phyloP scores from a whole-genome alignment of 106 monocot genomes.

The Platanthera zijinensis region DNA sequence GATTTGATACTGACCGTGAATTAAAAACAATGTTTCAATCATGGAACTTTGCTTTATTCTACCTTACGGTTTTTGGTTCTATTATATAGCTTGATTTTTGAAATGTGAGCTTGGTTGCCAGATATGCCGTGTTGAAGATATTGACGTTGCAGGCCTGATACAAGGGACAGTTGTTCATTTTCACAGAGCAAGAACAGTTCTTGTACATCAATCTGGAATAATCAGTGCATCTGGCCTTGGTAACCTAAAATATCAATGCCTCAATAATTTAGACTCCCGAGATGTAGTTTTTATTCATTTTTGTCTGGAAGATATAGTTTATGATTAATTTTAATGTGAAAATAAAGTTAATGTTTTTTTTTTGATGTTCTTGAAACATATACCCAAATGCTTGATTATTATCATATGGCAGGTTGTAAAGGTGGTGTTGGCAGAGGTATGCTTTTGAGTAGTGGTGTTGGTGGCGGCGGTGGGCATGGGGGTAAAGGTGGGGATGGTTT shows the following conservation, averaged over 20 bases:
- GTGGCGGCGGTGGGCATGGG: slow-evolving; percentile 95
- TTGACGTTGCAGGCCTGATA: slow-evolving; percentile 67
- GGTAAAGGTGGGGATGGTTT: slow-evolving; percentile 91
- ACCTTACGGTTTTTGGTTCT: background rate
- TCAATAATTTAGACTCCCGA: background rate
- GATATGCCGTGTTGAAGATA: slow-evolving; percentile 99
- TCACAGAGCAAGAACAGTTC: slow-evolving; percentile 75
- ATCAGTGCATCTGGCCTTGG: slow-evolving; percentile 83
- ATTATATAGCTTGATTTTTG: background rate
- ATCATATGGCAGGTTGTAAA: slow-evolving; percentile 59
- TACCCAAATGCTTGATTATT: background rate
- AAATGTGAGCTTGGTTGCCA: slow-evolving; percentile 23
- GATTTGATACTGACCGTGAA: background rate
- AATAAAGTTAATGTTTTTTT: background rate
- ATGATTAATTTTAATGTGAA: slow-evolving; percentile 2
- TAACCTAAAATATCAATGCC: slow-evolving; percentile 15
- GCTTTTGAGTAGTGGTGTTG: slow-evolving; percentile 51
- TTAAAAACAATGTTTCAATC: background rate
- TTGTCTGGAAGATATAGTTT: background rate
- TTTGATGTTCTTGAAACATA: background rate
- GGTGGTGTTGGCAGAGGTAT: slow-evolving; percentile 78
- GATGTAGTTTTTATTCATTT: background rate
- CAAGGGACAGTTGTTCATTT: slow-evolving; percentile 96
- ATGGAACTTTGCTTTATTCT: background rate
- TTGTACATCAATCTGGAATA: slow-evolving; percentile 58